Conservation (phyloP, 768 basidiomycete genomes). For the Leccinum uliginosum region DNA sequence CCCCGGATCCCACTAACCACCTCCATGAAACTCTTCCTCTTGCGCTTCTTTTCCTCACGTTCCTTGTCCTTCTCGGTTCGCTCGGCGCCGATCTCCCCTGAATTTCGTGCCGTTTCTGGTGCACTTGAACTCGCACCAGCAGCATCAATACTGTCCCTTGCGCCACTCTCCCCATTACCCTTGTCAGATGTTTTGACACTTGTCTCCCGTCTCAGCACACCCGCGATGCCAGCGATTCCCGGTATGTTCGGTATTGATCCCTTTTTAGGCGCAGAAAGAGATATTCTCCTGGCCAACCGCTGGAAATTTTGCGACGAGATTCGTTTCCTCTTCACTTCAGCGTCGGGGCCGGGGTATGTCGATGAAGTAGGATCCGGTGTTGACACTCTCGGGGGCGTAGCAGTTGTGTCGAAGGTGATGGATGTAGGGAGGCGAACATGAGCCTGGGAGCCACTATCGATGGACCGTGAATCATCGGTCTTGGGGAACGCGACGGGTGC, state of each 20-base stretch:
- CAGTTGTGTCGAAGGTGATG: constrained; percentile 59
- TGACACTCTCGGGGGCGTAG: constrained; percentile 61
- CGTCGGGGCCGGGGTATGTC: constrained; percentile 60
- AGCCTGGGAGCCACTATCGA: constrained; percentile 26
- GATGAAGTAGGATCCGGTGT: constrained; percentile 61
- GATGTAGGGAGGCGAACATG: constrained; percentile 27
- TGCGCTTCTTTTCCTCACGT: constrained; percentile 60
- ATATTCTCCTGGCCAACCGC: constrained; percentile 70
- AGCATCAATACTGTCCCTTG: constrained; percentile 17
- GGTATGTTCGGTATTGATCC: constrained; percentile 44
- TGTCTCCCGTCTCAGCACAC: constrained; percentile 28
- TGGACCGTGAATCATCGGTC: constrained; percentile 31
- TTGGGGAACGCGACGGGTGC: constrained; percentile 41
- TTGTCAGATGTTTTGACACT: constrained; percentile 42
- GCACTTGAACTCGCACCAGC: constrained; percentile 27
- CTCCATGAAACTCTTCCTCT: constrained; percentile 54
- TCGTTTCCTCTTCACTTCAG: constrained; percentile 75
- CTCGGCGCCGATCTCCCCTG: constrained; percentile 49
- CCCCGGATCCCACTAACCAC: constrained; percentile 29
- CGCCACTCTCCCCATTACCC: constrained; percentile 18
- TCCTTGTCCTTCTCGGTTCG: constrained; percentile 46
- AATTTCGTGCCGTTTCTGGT: constrained; percentile 38
- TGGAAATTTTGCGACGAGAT: constrained; percentile 87
- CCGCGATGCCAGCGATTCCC: constrained; percentile 26
- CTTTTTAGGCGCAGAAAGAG: constrained; percentile 55